Percentiles rank a stretch among this genome's conserved stretches.
These are phyloP conservation scores for Marchantia polymorpha DNA, from an alignment of 225 moss, liverwort and hornwort species.

Conservation along the genomic window DNA sequence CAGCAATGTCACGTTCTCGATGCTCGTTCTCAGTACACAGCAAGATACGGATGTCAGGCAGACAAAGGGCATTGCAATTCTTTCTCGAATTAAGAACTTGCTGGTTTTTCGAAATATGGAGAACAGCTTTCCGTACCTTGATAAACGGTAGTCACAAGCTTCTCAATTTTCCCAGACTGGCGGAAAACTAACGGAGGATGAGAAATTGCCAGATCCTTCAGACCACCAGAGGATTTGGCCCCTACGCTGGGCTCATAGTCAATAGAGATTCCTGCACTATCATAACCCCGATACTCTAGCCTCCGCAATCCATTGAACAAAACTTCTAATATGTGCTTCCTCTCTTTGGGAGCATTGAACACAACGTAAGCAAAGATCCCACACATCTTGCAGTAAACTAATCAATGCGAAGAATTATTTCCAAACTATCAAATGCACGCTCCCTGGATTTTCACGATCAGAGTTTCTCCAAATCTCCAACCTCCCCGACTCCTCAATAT, in stretches of 20 bases:
- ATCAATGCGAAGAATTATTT: neutral
- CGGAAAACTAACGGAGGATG: slow-evolving; percentile 80
- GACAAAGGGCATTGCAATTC: too few species aligned
- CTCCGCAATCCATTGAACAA: slow-evolving; percentile 95
- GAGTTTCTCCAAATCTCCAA: neutral
- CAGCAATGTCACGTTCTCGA: neutral
- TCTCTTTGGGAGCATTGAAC: slow-evolving; percentile 68
- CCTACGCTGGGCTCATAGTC: slow-evolving; percentile 59
- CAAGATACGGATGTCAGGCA: too few species aligned
- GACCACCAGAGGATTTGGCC: slow-evolving; percentile 27
- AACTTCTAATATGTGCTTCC: slow-evolving; percentile 92
- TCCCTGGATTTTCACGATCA: neutral
- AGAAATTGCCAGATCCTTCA: slow-evolving; percentile 50
- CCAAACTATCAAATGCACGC: neutral
- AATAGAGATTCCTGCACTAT: slow-evolving; percentile 88
- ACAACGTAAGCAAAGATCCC: slow-evolving; percentile 95
- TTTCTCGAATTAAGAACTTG: too few species aligned
- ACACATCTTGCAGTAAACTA: slow-evolving; percentile 54
- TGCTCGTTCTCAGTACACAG: neutral
- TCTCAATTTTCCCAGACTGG: slow-evolving; percentile 96
- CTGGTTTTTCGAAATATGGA: too few species aligned
- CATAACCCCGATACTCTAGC: slow-evolving; percentile 92
- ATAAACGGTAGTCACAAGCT: slow-evolving; percentile 91
- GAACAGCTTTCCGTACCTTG: slow-evolving; percentile 46
- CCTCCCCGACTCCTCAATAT: neutral